phyloP scores from a whole-genome alignment of 2,329 filamentous ascomycete genomes.

The Paraconiothyrium sp. region DNA sequence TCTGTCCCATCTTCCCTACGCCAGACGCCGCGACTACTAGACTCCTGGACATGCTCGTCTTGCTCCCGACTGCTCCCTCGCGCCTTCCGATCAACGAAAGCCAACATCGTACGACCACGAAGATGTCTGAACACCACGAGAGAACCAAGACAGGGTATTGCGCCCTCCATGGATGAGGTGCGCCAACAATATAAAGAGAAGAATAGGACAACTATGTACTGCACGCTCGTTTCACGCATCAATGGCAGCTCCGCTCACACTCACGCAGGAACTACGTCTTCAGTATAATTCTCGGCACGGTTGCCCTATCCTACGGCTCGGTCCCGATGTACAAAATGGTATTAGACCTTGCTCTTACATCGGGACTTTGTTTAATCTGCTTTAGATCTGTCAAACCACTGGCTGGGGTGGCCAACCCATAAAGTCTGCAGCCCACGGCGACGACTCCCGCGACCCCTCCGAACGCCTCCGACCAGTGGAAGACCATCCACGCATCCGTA shows the following conservation, averaged over 20 bases:
- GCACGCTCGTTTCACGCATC: not conserved
- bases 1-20: conserved; percentile 35
- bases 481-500: conserved; percentile 83
- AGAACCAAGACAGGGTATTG: conserved; percentile 43
- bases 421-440: conserved; percentile 75
- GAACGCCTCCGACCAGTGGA: conserved; percentile 82
- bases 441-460: conserved; percentile 70
- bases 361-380: conserved; percentile 9
- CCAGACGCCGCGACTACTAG: conserved; percentile 28
- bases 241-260: conserved; percentile 14
- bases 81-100: conserved; percentile 28
- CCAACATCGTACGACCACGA: conserved; percentile 30
- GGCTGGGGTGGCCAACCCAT: conserved; percentile 95
- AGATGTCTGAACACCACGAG: conserved; percentile 47
- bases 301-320: conserved; percentile 82
- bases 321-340: conserved; percentile 91
- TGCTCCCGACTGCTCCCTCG: conserved; percentile 43
- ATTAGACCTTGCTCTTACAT: conserved; percentile 26
- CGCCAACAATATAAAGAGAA: conserved; percentile 71
- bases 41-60: conserved; percentile 49
- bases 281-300: conserved; percentile 80
- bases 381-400: conserved; percentile 81
- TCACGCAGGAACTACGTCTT: conserved; percentile 73
- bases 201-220: conserved; percentile 73
- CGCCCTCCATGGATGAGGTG: conserved; percentile 71